Evolutionary conservation across 2,329 filamentous ascomycete species (phyloP), one percentile per base, ranked within the genome.

Genomic region (Pseudohalonectria lignicola): DNA sequence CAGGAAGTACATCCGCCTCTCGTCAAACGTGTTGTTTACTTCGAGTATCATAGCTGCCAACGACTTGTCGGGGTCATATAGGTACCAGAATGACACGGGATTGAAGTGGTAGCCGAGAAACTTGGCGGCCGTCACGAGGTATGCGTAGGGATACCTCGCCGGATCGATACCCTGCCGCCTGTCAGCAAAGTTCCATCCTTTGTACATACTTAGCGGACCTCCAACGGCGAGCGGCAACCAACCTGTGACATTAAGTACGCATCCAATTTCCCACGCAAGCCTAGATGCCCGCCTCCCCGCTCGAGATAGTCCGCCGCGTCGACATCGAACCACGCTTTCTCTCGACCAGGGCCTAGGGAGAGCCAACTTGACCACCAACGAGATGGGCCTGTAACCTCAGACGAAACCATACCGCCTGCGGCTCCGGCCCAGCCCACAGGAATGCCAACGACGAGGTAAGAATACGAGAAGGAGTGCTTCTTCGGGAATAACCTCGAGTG

Each of bases 71-170:
- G 57, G 46, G 11, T 76, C 70, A 52, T 88, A 87, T 3, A 88
- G 67, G 46, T 86, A 86, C 80, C 82, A 88, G 49, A 87, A 83
- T 0, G 81, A 86, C 3, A 82, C 78, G 0, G 81, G 81, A 47
- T 86, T 87, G 57, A 84, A 86, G 17, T 74, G 72, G 50, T 82
- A 83, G 3, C 79, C 77, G 5, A 84, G 53, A 43, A 86, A 80
- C 21, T 69, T 69, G 5, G 82, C 74, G 4, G 80, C 79, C 2
- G 83, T 87, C 17, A 85, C 64, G 4, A 88, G 62, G 47, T 86
- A 86, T 0, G 76, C 80, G 48, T 78, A 66, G 10, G 77, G 73
- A 57, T 82, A 87, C 33, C 66, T 60, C 2, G 63, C 51, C 36
- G 74, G 71, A 41, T 77, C 63, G n/a, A 76, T 61, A 11, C 66